phyloP scores from a whole-genome alignment of 1,284 basidiomycete species.

The Uromyces viciae-fabae region DNA sequence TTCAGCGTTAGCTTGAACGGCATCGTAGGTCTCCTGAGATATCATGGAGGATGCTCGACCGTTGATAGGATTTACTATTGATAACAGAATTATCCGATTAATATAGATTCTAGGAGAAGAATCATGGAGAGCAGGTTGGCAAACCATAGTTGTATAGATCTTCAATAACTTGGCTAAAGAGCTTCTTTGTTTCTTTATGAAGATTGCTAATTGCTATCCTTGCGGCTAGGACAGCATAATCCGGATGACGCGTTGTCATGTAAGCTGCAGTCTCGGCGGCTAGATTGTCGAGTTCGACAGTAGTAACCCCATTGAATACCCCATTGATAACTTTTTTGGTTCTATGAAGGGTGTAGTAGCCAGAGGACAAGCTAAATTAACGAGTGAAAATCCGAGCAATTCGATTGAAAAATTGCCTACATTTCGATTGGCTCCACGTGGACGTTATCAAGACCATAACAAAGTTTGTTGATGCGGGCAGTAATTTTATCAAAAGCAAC shows the following conservation, averaged over 20 bases:
- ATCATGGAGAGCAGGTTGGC: too few species aligned
- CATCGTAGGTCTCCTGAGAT: conserved; percentile 76
- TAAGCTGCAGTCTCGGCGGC: conserved; percentile 96
- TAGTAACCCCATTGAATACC: conserved; percentile 92
- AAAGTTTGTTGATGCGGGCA: conserved; percentile 86
- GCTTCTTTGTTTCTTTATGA: conserved; percentile 99
- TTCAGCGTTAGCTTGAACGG: conserved; percentile 78
- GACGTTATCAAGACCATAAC: conserved; percentile 90
- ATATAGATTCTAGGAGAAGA: too few species aligned
- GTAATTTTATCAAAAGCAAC: conserved; percentile 55
- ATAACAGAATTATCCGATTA: too few species aligned
- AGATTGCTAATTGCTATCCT: conserved; percentile 98
- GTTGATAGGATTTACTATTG: conserved; percentile 90
- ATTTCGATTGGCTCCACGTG: conserved; percentile 89
- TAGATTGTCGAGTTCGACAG: conserved; percentile 80
- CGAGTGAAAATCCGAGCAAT: background rate
- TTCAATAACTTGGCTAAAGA: conserved; percentile 83
- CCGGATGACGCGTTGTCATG: conserved; percentile 87
- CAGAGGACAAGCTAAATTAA: background rate
- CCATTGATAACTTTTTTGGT: conserved; percentile 93
- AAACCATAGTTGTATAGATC: conserved; percentile 84
- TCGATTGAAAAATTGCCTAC: conserved; percentile 32
- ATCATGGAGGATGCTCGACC: conserved; percentile 80
- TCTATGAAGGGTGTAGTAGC: conserved; percentile 58
- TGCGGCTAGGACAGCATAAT: conserved; percentile 96